These are phyloP conservation scores for Clonostachys sp. DNA, from an alignment of 2,329 filamentous ascomycete species.

Conservation along the genomic window DNA sequence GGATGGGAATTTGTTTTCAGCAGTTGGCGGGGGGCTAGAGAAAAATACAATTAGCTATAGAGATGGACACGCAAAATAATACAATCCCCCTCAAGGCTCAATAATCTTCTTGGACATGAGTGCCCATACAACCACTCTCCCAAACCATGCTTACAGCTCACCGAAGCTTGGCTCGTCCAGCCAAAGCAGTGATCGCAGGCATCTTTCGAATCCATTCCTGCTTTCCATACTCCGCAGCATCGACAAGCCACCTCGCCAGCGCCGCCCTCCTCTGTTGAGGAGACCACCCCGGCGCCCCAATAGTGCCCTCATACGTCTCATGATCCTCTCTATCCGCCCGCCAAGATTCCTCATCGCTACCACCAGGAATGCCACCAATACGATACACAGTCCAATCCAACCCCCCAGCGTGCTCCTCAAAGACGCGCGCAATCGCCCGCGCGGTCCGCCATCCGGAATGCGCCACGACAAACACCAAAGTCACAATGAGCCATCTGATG, in stretches of 20 bases:
- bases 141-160: too few species aligned
- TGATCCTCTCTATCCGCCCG: constrained; percentile 14
- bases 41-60: too few species aligned
- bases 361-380: constrained; percentile 16
- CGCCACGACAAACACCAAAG: constrained; percentile 6
- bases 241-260: constrained; percentile 19
- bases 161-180: not conserved
- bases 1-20: too few species aligned
- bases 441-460: constrained; percentile 10
- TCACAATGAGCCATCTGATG: not conserved
- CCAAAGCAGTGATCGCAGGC: constrained; percentile 11
- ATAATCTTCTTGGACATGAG: too few species aligned
- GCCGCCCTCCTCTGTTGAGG: constrained; percentile 7
- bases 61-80: too few species aligned
- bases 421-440: constrained; percentile 8
- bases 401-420: constrained; percentile 10
- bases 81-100: too few species aligned
- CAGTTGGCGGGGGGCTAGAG: too few species aligned
- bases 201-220: constrained; percentile 14
- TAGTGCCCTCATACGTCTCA: constrained; percentile 9
- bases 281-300: constrained; percentile 11
- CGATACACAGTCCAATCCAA: constrained; percentile 21
- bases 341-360: constrained; percentile 15
- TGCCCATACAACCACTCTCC: too few species aligned
- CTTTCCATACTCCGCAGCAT: not conserved